Percentiles rank a stretch among this genome's conserved stretches.
phyloP scores from a whole-genome alignment of 345 rosid species.

The Tarenaya hassleriana region DNA sequence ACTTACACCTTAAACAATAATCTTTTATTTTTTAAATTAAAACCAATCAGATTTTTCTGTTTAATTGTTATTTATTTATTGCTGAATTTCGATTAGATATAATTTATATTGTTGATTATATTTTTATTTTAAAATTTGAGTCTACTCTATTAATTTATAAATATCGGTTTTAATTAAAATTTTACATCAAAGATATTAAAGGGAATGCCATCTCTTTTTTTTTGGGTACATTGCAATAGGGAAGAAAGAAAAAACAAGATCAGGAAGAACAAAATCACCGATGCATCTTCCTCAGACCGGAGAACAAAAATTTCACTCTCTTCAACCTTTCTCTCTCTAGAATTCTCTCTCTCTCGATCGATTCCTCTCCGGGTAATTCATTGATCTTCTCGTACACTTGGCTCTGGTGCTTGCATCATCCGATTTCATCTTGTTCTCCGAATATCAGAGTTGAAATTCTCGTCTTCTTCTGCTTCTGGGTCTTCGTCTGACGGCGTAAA shows the following conservation, averaged over 20 bases:
- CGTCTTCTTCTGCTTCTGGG: neutral
- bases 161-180: no score
- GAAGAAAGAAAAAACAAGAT: constrained; percentile 7
- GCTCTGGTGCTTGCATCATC: constrained; percentile 7
- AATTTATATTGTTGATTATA: no score
- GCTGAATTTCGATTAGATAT: no score
- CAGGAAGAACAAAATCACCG: constrained; percentile 21
- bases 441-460: constrained; percentile 14
- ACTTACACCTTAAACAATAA: no score
- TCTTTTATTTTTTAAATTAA: no score
- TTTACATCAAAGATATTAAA: no score
- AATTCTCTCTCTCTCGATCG: constrained; percentile 8
- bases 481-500: constrained; percentile 5
- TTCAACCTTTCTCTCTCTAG: neutral
- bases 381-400: constrained; percentile 5
- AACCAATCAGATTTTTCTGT: no score
- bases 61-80: no score
- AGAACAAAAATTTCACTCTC: constrained; percentile 9
- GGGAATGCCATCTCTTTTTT: no score
- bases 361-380: constrained; percentile 10
- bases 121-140: no score
- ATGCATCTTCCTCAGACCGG: constrained; percentile 18
- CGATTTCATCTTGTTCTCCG: constrained; percentile 19
- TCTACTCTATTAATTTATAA: no score
- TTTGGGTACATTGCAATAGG: neutral